Percentiles rank a stretch among this genome's conserved stretches.
Evolutionary conservation across 108 stramenopile species (phyloP).

Genomic region (Nitzschia putrida): DNA sequence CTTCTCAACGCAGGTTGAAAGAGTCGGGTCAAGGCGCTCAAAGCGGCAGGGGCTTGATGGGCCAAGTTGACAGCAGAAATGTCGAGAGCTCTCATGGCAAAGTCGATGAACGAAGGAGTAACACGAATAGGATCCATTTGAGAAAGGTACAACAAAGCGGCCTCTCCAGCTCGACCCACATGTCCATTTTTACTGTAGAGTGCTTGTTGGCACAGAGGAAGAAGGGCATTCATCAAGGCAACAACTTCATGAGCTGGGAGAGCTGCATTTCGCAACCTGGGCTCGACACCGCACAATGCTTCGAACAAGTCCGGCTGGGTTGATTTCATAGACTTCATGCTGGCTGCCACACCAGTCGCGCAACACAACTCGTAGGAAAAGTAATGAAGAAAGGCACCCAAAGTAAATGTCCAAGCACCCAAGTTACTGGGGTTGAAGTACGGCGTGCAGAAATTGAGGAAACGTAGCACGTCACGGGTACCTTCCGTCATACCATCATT

Average conservation of each 20-base stretch:
- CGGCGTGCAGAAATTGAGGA: constrained; percentile 77
- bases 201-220: constrained; percentile 83
- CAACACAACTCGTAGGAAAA: constrained; percentile 75
- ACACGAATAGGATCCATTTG: constrained; percentile 76
- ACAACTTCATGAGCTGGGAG: constrained; percentile 75
- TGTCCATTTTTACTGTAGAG: constrained; percentile 85
- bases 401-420: constrained; percentile 85
- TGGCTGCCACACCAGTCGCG: constrained; percentile 69
- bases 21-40: constrained; percentile 67
- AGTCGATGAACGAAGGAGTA: constrained; percentile 81
- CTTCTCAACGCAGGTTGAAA: constrained; percentile 71
- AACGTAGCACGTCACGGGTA: constrained; percentile 72
- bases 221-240: constrained; percentile 64
- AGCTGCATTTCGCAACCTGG: constrained; percentile 39
- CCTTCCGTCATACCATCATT: constrained; percentile 61
- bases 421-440: constrained; percentile 91
- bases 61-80: constrained; percentile 78
- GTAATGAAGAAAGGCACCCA: constrained; percentile 88
- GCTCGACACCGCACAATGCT: constrained; percentile 59
- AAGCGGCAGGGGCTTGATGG: constrained; percentile 88
- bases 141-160: constrained; percentile 74
- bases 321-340: constrained; percentile 48
- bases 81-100: constrained; percentile 77
- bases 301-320: constrained; percentile 43
- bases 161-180: constrained; percentile 84